Conservation (phyloP, 2,329 filamentous ascomycete species). For the Hypoxylon sp. region DNA sequence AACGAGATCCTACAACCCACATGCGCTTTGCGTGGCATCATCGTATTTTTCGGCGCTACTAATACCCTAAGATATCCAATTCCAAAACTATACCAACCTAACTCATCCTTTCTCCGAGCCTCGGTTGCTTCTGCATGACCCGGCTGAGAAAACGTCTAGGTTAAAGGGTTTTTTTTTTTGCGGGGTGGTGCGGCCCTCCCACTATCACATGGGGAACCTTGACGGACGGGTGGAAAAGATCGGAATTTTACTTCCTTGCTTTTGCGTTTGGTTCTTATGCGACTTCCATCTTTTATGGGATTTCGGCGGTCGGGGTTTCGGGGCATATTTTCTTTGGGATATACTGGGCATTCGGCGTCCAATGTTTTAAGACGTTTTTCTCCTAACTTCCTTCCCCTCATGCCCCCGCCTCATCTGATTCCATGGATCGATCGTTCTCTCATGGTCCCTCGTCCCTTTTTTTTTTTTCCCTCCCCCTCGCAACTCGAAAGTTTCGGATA, state of each 20-base stretch:
- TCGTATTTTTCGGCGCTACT: neutral
- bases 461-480: neutral
- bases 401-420: conserved; percentile 11
- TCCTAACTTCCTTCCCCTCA: neutral
- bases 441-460: neutral
- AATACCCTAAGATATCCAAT: neutral
- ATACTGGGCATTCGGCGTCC: conserved; percentile 23
- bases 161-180: neutral
- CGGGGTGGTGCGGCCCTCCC: no score
- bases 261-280: neutral
- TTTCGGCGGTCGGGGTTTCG: neutral
- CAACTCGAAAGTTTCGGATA: conserved; percentile 12
- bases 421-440: neutral
- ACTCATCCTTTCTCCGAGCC: neutral
- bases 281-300: neutral
- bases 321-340: neutral
- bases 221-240: neutral
- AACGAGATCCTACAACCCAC: neutral
- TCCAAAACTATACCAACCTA: neutral
- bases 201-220: neutral
- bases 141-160: neutral
- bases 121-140: neutral
- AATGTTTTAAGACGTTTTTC: conserved; percentile 13
- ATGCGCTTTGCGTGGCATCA: neutral
- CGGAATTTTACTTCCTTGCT: neutral